Evolutionary conservation across 306 rosid genomes (phyloP), one percentile per base, ranked within the genome.

Genomic region (Trifolium subterraneum): DNA sequence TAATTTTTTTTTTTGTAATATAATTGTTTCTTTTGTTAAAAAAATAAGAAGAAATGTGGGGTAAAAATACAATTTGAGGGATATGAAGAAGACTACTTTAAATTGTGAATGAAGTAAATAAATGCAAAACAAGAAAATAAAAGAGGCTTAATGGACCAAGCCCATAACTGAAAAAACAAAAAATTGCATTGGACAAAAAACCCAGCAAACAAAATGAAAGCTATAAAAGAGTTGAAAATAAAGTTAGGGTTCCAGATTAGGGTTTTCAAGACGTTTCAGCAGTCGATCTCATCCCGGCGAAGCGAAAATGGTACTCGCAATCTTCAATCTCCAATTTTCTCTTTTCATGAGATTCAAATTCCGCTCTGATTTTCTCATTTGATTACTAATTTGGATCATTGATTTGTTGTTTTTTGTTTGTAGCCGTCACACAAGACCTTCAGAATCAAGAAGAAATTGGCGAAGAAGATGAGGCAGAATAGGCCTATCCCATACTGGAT

Each of bases 381-480:
- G 62, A n/a, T n/a, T n/a, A n/a, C n/a, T n/a, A n/a, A n/a, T n/a
- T n/a, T n/a, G n/a, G n/a, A n/a, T n/a, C n/a, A n/a, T n/a, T n/a
- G n/a, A 35, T 27, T 51, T 63, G 63, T 74, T 68, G 23, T 11
- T 23, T 51, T 61, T 7, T n/a, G 18, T 9, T 3, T 55, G 66
- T 80, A 90, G 98, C 98, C 96, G 73, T 92, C 98, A 2, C 98
- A 92, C 90, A 92, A 92, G 86, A 88, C 91, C 27, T 90, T 92
- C 85, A 76, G 63, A 18, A 90, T 92, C 82, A 92, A 92, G 91
- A 92, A 92, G 92, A 92, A 92, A 80, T 70, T 92, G 50, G 96
- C 89, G 55, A 92, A 92, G 92, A 92, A 92, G 96, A 92, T 88
- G 96, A 87, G 98, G 78, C 96, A 90, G 87, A 92, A 92, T 72